phyloP scores from a whole-genome alignment of 2,329 filamentous ascomycete species.

The Coniochaeta pulveracea region DNA sequence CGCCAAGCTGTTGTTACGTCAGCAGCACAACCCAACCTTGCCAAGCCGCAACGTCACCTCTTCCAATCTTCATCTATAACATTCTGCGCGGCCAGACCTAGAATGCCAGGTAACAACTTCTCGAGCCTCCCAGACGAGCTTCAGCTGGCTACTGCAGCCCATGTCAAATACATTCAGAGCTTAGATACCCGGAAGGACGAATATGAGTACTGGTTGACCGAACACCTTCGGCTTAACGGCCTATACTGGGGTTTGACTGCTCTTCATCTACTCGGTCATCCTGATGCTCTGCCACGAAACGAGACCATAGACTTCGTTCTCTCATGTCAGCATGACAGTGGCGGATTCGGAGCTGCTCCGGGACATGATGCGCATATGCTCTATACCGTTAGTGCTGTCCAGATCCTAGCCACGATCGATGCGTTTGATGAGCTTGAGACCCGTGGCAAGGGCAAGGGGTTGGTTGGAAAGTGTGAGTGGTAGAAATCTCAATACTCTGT shows the following conservation, averaged over 20 bases:
- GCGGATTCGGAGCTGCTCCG: constrained; percentile 88
- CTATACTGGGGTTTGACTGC: constrained; percentile 94
- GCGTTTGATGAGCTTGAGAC: constrained; percentile 74
- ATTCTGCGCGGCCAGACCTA: too few species aligned
- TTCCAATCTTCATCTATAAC: too few species aligned
- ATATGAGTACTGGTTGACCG: constrained; percentile 94
- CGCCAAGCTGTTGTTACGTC: too few species aligned
- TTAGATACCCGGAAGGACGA: constrained; percentile 88
- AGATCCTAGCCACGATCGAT: constrained; percentile 80
- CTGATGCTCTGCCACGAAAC: constrained; percentile 68
- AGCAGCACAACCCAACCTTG: too few species aligned
- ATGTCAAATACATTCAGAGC: constrained; percentile 88
- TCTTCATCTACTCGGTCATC: constrained; percentile 71
- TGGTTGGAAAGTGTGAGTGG: constrained; percentile 68
- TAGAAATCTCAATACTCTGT: not conserved
- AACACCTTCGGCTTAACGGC: constrained; percentile 89
- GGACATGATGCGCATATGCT: constrained; percentile 94
- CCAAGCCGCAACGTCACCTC: too few species aligned
- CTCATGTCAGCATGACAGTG: constrained; percentile 79
- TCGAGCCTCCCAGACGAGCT: constrained; percentile 26
- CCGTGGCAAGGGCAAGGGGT: constrained; percentile 55
- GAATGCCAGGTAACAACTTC: constrained; percentile 12
- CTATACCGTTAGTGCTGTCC: constrained; percentile 89
- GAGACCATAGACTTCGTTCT: constrained; percentile 88
- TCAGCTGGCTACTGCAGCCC: constrained; percentile 41